These are phyloP conservation scores for Prunus mira DNA, from an alignment of 306 rosid genomes.

Conservation along the genomic window DNA sequence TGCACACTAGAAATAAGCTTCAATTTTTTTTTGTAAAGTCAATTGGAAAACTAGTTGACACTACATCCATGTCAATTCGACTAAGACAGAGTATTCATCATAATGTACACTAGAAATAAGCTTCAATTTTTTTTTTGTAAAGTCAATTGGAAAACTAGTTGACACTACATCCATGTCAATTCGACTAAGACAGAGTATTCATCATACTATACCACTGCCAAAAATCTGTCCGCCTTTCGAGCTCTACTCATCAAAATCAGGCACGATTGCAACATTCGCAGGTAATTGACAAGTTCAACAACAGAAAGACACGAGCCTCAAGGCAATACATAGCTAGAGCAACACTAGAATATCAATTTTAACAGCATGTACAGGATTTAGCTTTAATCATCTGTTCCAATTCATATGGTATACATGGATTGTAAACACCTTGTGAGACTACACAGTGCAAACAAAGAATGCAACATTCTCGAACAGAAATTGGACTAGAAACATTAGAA, in stretches of 20 bases:
- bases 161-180: not conserved
- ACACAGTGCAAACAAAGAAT: not conserved
- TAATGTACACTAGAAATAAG: too few species aligned
- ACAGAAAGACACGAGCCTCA: too few species aligned
- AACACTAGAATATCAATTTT: not conserved
- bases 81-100: not conserved
- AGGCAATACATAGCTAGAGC: too few species aligned
- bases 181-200: not conserved
- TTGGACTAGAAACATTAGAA: not conserved
- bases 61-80: not conserved
- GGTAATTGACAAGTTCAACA: too few species aligned
- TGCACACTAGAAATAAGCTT: not conserved
- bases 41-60: not conserved
- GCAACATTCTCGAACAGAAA: not conserved
- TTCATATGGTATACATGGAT: not conserved
- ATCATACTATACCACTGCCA: too few species aligned
- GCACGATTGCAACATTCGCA: too few species aligned
- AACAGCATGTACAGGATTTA: not conserved
- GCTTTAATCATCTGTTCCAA: not conserved
- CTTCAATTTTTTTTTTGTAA: too few species aligned
- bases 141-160: too few species aligned
- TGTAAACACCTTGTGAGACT: not conserved
- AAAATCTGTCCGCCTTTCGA: too few species aligned
- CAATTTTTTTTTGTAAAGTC: not conserved
- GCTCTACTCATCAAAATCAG: too few species aligned